Evolutionary conservation across 2,329 filamentous ascomycete genomes (phyloP).

Genomic region (Cercospora sp.): DNA sequence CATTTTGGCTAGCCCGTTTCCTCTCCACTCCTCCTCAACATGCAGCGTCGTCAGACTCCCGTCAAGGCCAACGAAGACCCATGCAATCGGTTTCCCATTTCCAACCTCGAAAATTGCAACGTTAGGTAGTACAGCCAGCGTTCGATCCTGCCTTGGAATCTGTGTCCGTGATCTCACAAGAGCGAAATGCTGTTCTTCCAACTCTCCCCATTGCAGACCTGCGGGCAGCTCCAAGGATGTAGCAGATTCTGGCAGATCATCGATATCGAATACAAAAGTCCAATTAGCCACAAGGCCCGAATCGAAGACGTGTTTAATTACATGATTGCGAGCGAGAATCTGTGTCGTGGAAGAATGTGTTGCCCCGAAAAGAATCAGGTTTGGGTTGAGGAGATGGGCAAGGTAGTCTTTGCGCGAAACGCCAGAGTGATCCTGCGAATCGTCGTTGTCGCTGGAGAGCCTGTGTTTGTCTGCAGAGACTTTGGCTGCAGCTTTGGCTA

Average conservation of each 20-base stretch:
- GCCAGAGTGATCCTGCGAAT: constrained; percentile 17
- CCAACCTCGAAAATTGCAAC: constrained; percentile 39
- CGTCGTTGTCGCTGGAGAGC: constrained; percentile 8
- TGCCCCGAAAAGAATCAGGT: constrained; percentile 36
- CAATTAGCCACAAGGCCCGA: constrained; percentile 27
- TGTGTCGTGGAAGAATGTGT: constrained; percentile 32
- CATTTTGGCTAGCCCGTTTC: constrained; percentile 63
- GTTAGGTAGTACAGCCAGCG: constrained; percentile 46
- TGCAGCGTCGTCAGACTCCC: constrained; percentile 63
- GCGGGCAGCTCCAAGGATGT: constrained; percentile 41
- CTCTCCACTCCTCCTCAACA: constrained; percentile 60
- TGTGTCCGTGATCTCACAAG: constrained; percentile 57
- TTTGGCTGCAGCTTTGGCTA: constrained; percentile 1
- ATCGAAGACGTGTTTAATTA: constrained; percentile 27
- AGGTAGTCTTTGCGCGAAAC: constrained; percentile 26
- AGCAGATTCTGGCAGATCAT: neutral
- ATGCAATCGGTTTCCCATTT: constrained; percentile 57
- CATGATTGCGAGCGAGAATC: constrained; percentile 26
- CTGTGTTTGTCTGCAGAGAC: constrained; percentile 23
- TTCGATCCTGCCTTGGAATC: constrained; percentile 57
- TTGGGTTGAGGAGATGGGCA: constrained; percentile 22
- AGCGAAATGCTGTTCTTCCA: constrained; percentile 55
- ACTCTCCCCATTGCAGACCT: constrained; percentile 58
- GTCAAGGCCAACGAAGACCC: constrained; percentile 65
- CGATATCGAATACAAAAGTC: constrained; percentile 32